A percentile compares a stretch with the other conserved stretches of the same genome.
These are phyloP conservation scores for Suillus hirtellus DNA, from an alignment of 768 basidiomycete genomes.

Conservation along the genomic window DNA sequence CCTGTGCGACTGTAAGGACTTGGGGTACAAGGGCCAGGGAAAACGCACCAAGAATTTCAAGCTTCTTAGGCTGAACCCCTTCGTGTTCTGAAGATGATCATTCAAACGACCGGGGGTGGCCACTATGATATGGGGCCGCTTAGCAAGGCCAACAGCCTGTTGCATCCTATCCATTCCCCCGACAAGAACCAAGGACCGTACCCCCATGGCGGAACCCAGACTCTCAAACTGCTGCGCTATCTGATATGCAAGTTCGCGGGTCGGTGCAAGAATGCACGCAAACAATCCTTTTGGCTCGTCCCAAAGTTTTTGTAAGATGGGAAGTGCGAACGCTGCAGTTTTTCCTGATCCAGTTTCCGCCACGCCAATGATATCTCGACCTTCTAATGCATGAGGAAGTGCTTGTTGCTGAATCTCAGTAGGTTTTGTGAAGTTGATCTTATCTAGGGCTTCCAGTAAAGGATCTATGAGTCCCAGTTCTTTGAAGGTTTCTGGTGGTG, in stretches of 20 bases:
- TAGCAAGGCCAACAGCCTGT: constrained; percentile 90
- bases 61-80: constrained; percentile 86
- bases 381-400: constrained; percentile 86
- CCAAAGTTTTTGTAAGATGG: constrained; percentile 96
- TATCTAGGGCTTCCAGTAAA: constrained; percentile 80
- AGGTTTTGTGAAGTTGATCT: constrained; percentile 80
- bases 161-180: constrained; percentile 92
- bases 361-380: constrained; percentile 97
- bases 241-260: constrained; percentile 97
- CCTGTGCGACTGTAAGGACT: constrained; percentile 46
- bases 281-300: constrained; percentile 92
- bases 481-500: constrained; percentile 60
- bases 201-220: constrained; percentile 90
- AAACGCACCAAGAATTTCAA: constrained; percentile 83
- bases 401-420: constrained; percentile 88
- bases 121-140: constrained; percentile 91
- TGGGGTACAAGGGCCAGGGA: not conserved
- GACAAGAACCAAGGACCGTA: constrained; percentile 88
- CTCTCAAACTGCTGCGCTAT: constrained; percentile 97
- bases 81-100: constrained; percentile 95
- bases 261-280: constrained; percentile 92
- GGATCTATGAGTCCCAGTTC: constrained; percentile 88
- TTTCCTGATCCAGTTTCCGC: constrained; percentile 97
- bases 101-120: constrained; percentile 93
- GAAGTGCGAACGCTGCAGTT: constrained; percentile 95